A percentile compares a stretch with the other conserved stretches of the same genome.
Evolutionary conservation across 306 rosid genomes (phyloP).

Genomic region (Ziziphus jujuba): DNA sequence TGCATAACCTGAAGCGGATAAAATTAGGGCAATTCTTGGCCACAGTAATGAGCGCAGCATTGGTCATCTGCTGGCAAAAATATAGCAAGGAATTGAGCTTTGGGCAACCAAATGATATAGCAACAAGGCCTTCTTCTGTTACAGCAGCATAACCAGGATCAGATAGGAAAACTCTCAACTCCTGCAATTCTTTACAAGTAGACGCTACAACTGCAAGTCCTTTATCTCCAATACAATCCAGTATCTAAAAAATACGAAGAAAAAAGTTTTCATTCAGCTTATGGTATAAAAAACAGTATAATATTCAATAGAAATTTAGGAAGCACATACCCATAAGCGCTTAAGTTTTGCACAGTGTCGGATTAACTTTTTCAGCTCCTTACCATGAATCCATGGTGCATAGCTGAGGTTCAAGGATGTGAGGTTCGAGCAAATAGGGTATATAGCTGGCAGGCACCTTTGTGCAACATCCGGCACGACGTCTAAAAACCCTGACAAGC

Average conservation of each 20-base stretch:
- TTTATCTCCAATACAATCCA: slow-evolving; percentile 83
- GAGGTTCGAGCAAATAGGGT: slow-evolving; percentile 63
- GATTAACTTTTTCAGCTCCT: slow-evolving; percentile 55
- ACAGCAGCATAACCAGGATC: slow-evolving; percentile 59
- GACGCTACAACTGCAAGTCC: slow-evolving; percentile 76
- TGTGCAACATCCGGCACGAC: slow-evolving; percentile 80
- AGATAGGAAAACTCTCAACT: slow-evolving; percentile 88
- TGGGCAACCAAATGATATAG: slow-evolving; percentile 79
- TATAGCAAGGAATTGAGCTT: slow-evolving; percentile 84
- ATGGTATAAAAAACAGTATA: background rate
- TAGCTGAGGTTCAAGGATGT: slow-evolving; percentile 85
- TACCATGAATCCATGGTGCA: slow-evolving; percentile 70
- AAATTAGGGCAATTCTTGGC: slow-evolving; percentile 91
- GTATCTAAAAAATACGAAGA: slow-evolving; percentile 44
- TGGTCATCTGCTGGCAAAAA: slow-evolving; percentile 93
- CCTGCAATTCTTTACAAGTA: slow-evolving; percentile 79
- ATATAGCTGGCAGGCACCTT: slow-evolving; percentile 58
- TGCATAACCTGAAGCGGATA: slow-evolving; percentile 75
- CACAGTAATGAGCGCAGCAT: slow-evolving; percentile 84
- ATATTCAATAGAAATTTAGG: background rate
- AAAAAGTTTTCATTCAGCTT: slow-evolving; percentile 12
- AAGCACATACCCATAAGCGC: slow-evolving; percentile 73
- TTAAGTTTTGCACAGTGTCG: slow-evolving; percentile 62
- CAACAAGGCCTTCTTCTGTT: slow-evolving; percentile 81
- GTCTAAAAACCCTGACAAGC: slow-evolving; percentile 86